Evolutionary conservation across 2,329 filamentous ascomycete genomes (phyloP), one percentile per base, ranked within the genome.

Genomic region (Plectosphaerella cucumerina): DNA sequence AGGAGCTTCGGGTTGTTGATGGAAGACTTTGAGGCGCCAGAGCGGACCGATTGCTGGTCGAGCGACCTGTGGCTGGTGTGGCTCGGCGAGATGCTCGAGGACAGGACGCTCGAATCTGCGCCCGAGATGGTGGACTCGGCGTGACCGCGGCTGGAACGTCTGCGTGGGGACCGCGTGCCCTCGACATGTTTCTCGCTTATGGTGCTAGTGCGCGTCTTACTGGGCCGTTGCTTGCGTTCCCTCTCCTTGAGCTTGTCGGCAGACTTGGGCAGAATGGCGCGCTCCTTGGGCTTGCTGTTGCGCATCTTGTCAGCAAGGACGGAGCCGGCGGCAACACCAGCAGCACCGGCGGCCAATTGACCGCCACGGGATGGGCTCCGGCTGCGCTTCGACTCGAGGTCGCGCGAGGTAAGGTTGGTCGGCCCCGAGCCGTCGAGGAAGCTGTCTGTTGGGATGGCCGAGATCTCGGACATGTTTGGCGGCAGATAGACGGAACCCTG

Each of bases 1-100:
- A 97, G 78, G 2, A 97, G 73, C 64, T 90, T 94, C 0, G 92
- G 92, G 62, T 97, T 96, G 70, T 95, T 96, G 65, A 95, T 89
- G 0, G 89, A 93, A 3, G 90, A 89, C 21, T 72, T 69, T 23
- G 80, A 82, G 21, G 69, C 68, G 8, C 69, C 71, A 1, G 76
- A 79, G 50, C 72, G 74, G 53, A 74, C 67, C 33, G 79, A 80
- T 62, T 80, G 74, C 54, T 78, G 74, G 57, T 82, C 78, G 52
- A 75, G 67, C 1, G 80, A 82, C 44, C 77, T 76, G 58, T 83
- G 78, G 62, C 75, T 81, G 45, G 77, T 76, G 58, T 83, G 78
- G 62, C 75, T 81, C 33, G 75, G 70, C 6, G 77, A 71, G 17
- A 80, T 52, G 56, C 75, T 74, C 42, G 79, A 81, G 12, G 79